A percentile compares a stretch with the other conserved stretches of the same genome.
phyloP scores from a whole-genome alignment of 2,329 filamentous ascomycete genomes.

The Thielaviopsis musarum region DNA sequence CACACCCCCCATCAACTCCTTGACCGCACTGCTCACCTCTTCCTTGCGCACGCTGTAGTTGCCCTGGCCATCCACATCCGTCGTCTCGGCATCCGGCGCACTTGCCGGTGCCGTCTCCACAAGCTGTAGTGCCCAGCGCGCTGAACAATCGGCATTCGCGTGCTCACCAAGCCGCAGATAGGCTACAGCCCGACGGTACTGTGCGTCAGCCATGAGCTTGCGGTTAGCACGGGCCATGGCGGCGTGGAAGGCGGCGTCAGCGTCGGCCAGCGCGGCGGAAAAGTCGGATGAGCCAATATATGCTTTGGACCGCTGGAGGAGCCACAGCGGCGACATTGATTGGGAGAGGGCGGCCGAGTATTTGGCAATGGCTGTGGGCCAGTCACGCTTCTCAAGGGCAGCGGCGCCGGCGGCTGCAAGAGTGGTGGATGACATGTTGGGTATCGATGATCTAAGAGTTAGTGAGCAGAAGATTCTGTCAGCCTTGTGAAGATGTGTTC shows the following conservation, averaged over 20 bases:
- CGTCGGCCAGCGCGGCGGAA: slow-evolving; percentile 50
- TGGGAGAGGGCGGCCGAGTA: slow-evolving; percentile 51
- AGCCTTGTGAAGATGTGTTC: neutral
- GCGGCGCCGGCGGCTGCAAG: slow-evolving; percentile 45
- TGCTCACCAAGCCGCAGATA: slow-evolving; percentile 53
- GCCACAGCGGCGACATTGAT: slow-evolving; percentile 57
- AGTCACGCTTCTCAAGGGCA: slow-evolving; percentile 46
- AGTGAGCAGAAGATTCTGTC: neutral
- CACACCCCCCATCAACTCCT: slow-evolving; percentile 18
- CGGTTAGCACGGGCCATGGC: slow-evolving; percentile 54
- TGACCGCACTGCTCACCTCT: slow-evolving; percentile 17
- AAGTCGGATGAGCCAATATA: slow-evolving; percentile 48
- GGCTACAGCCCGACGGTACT: slow-evolving; percentile 62
- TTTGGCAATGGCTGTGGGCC: slow-evolving; percentile 47
- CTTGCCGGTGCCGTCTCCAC: slow-evolving; percentile 18
- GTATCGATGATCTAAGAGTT: neutral
- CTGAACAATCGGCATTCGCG: slow-evolving; percentile 58
- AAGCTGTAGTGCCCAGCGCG: slow-evolving; percentile 37
- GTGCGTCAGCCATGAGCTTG: slow-evolving; percentile 61
- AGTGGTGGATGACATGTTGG: slow-evolving; percentile 32
- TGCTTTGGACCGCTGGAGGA: slow-evolving; percentile 66
- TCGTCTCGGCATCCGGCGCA: slow-evolving; percentile 5
- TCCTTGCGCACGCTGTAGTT: slow-evolving; percentile 27
- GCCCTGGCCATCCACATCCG: slow-evolving; percentile 26
- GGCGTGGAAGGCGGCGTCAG: slow-evolving; percentile 45